Evolutionary conservation across 2,329 filamentous ascomycete genomes (phyloP).

Genomic region (Bimuria novae-zelandiae): DNA sequence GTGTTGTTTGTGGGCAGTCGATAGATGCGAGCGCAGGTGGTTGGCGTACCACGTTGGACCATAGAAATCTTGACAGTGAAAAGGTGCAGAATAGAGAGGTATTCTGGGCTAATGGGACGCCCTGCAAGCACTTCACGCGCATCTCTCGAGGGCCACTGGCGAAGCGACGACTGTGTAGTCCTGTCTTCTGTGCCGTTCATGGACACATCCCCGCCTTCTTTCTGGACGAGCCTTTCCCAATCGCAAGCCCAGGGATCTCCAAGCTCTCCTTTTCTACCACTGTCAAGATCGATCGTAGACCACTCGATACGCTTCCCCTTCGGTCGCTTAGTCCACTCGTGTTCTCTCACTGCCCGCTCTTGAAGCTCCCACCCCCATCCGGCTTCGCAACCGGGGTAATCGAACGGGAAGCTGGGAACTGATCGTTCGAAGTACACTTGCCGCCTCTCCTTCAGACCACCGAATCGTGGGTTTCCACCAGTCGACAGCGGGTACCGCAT

Average conservation of each 20-base stretch:
- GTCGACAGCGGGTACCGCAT: constrained; percentile 81
- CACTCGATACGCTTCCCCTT: constrained; percentile 81
- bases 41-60: constrained; percentile 70
- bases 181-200: constrained; percentile 11
- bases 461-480: constrained; percentile 80
- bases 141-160: constrained; percentile 26
- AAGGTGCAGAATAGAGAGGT: constrained; percentile 34
- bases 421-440: constrained; percentile 83
- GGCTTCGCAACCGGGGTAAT: constrained; percentile 78
- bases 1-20: constrained; percentile 67
- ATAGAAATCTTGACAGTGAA: constrained; percentile 71
- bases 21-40: constrained; percentile 79
- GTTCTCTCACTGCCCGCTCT: constrained; percentile 63
- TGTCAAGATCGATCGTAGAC: constrained; percentile 73
- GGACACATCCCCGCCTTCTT: not conserved
- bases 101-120: not conserved
- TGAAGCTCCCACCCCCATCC: constrained; percentile 78
- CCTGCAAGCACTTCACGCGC: constrained; percentile 34
- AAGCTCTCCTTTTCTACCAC: constrained; percentile 77
- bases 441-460: constrained; percentile 76
- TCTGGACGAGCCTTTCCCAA: constrained; percentile 70
- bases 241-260: constrained; percentile 84
- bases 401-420: constrained; percentile 82
- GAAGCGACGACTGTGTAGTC: constrained; percentile 25
- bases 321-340: constrained; percentile 75